Base-by-base conservation (phyloP, 371 early-diverging fungal species). In the Apophysomyces ossiformis region DNA sequence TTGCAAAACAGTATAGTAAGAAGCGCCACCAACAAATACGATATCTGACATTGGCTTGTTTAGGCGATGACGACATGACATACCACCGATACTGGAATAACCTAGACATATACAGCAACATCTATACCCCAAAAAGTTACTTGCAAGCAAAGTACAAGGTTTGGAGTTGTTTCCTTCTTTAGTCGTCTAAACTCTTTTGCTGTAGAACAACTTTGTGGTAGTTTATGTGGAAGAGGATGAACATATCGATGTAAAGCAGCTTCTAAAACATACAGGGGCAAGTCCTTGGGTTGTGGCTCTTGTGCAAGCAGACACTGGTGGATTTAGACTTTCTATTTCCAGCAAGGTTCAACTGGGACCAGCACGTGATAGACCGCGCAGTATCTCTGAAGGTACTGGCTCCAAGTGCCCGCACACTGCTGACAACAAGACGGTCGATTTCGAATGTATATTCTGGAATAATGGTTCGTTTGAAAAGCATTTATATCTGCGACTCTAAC, bases 381-480 rank as follows among this genome's bases (percentile, higher is more conserved):
- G 39, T 36, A 13, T 37, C 12, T 9, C 63, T 45, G 41, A 46
- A 9, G 45, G 37, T 3, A 39, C 35, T 15, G 35, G 56, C 37
- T 12, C 35, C 26, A 45, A 12, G 35, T 41, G 9, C 16, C 66
- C 13, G 57, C 62, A 26, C 7, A 1, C 50, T 21, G 12, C 45
- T 13, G 63, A 57, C 21, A 56, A 54, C 37, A 67, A 68, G 35
- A 64, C 79, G 1, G 64, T 70, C 32, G 73, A 77, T 35, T 83
- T 83, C 63, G 76, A 77, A 50, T 68, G 72, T 38, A 66, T 81
- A 12, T 81, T 83, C 63, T 83, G 84, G 84, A 79, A 79, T 57
- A 83, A 83, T 56, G 36, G 82, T 77, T 45, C 32, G 32, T 26
- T 26, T 26, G 32, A 13, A 0, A 69, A 60, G 64, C 37, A 7